Percentiles rank a stretch among this genome's conserved stretches.
Conservation (phyloP, 2,329 filamentous ascomycete genomes). For the Xylariaceae sp. region DNA sequence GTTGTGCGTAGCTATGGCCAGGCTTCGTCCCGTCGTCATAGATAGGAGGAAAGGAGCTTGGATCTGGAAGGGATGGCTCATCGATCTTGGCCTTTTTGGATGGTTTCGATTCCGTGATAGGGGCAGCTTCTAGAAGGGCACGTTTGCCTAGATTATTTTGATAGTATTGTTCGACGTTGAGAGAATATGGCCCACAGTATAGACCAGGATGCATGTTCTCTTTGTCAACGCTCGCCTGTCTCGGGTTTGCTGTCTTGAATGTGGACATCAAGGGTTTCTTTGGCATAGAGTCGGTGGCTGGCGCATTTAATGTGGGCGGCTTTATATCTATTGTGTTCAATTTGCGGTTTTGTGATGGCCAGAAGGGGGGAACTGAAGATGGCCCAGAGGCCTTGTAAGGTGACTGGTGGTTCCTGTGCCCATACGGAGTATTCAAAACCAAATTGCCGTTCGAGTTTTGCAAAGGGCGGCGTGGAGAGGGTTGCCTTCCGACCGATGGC, state of each 20-base stretch:
- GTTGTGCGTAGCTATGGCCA: constrained; percentile 87
- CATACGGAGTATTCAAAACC: constrained; percentile 68
- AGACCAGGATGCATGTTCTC: constrained; percentile 62
- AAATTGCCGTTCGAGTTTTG: constrained; percentile 65
- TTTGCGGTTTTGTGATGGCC: constrained; percentile 60
- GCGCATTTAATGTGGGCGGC: constrained; percentile 62
- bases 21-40: constrained; percentile 90
- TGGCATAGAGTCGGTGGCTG: constrained; percentile 70
- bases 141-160: constrained; percentile 64
- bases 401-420: constrained; percentile 64
- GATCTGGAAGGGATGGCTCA: constrained; percentile 66
- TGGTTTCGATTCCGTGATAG: constrained; percentile 71
- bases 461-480: constrained; percentile 54
- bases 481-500: constrained; percentile 55
- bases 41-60: constrained; percentile 80
- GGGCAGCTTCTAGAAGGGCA: constrained; percentile 73
- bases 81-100: constrained; percentile 73
- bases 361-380: constrained; percentile 66
- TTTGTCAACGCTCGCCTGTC: constrained; percentile 54
- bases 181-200: constrained; percentile 57
- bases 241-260: constrained; percentile 61
- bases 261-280: constrained; percentile 70
- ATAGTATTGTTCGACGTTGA: constrained; percentile 60
- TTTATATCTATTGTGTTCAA: constrained; percentile 73
- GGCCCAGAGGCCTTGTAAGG: constrained; percentile 70